Conservation (phyloP, 371 early-diverging fungal species). For the Mucor velutinosus region DNA sequence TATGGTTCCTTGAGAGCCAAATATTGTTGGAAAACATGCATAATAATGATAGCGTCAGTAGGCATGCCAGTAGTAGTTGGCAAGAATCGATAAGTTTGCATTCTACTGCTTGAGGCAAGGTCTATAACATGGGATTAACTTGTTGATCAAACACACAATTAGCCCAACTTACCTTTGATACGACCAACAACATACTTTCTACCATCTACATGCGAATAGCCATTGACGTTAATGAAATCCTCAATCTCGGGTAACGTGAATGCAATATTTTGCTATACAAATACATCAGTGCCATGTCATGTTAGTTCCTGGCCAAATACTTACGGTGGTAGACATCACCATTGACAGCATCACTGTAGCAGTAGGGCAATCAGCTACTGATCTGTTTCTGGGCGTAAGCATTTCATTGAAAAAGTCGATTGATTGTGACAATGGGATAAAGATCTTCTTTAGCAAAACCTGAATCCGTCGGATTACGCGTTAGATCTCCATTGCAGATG, state of each 20-base stretch:
- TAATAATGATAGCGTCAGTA: slow-evolving; percentile 16
- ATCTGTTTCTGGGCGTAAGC: slow-evolving; percentile 21
- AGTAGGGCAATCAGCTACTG: slow-evolving; percentile 3
- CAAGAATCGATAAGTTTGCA: slow-evolving; percentile 53
- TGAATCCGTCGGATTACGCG: slow-evolving; percentile 48
- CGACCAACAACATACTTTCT: slow-evolving; percentile 20
- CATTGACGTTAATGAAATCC: slow-evolving; percentile 9
- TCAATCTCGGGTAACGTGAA: slow-evolving; percentile 19
- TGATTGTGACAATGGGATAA: slow-evolving; percentile 65
- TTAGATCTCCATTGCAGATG: background rate
- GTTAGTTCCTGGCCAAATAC: background rate
- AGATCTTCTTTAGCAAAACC: slow-evolving; percentile 74
- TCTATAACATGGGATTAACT: background rate
- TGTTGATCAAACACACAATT: background rate
- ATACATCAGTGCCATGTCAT: background rate
- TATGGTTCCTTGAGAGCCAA: slow-evolving; percentile 16
- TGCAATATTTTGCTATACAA: background rate
- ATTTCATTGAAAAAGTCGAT: slow-evolving; percentile 27
- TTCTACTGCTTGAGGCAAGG: slow-evolving; percentile 12
- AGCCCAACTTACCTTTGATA: slow-evolving; percentile 36
- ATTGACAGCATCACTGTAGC: background rate
- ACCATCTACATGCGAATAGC: slow-evolving; percentile 21
- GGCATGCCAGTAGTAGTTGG: slow-evolving; percentile 43
- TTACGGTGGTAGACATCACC: slow-evolving; percentile 9
- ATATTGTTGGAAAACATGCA: slow-evolving; percentile 14